Evolutionary conservation across 352 stramenopile genomes (phyloP), one percentile per base, ranked within the genome.

Genomic region (Phytophthora podocarpi): DNA sequence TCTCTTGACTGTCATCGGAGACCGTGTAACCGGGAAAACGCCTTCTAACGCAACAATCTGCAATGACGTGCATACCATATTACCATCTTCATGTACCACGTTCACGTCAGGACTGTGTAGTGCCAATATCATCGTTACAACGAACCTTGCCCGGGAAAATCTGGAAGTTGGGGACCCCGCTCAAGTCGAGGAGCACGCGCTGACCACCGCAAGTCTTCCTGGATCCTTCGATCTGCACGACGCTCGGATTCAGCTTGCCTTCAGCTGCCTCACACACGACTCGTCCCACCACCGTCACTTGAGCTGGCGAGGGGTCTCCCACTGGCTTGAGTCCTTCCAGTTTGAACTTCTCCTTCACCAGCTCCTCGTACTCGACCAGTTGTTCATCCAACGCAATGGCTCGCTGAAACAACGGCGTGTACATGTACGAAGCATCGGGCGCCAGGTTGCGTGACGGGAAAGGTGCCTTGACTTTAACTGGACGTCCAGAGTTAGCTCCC

Each of bases 241-340:
- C 82, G 37, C 82, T 95, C 28, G 80, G 67, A 52, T 95, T 95
- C 15, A 95, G 56, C 53, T 94, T 95, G 24, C 87, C 87, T 41
- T 95, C 87, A 7, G 81, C 78, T 3, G 85, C 87, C 53, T 95
- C 87, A 31, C 87, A 95, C 37, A 93, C 81, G 34, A 95, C 92
- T 32, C 87, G 79, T 5, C 87, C 87, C 21, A 93, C 85, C 6
- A 95, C 81, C 0, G 75, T 94, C 28, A 93, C 83, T 52, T 82
- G 78, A 2, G 85, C 80, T 0, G 85, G 83, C 9, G 87, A 92
- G 11, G 85, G 83, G 54, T 95, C 85, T 10, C 78, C 85, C 15
- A 95, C 74, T 0, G 82, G 76, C 16, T 85, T 77, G 1, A 91
- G 69, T 23, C 88, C 69, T 40, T 90, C 74, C 1, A 93, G 30